Conservation (phyloP, 139 green algal genomes). For the Tetradesmus lagerheimii region DNA sequence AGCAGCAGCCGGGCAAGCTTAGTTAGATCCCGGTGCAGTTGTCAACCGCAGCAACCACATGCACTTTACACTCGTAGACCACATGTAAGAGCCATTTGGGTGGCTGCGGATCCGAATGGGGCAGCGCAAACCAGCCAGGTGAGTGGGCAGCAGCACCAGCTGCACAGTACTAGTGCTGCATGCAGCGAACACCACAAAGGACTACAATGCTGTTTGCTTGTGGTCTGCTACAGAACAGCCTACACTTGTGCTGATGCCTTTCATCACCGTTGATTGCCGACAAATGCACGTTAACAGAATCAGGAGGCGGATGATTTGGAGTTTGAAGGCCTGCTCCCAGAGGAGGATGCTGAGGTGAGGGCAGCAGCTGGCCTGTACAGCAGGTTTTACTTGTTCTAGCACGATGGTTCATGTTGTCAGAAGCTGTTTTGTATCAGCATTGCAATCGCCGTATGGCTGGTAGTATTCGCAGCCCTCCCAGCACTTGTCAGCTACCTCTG, state of each 20-base stretch:
- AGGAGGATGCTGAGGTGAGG: slow-evolving; percentile 57
- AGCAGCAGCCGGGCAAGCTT: not conserved
- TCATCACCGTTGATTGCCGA: too few relatives aligned
- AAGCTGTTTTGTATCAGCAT: too few relatives aligned
- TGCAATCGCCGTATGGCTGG: too few relatives aligned
- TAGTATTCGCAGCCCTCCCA: too few relatives aligned
- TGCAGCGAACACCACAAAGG: not conserved
- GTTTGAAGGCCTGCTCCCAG: slow-evolving; percentile 51
- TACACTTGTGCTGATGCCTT: too few relatives aligned
- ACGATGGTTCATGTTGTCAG: too few relatives aligned
- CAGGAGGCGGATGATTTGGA: not conserved
- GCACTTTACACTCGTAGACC: not conserved
- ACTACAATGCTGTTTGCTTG: not conserved
- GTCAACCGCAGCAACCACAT: not conserved
- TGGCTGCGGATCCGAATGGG: not conserved
- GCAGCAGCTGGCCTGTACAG: not conserved
- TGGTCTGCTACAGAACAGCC: not conserved
- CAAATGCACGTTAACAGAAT: not conserved
- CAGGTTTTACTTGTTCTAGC: too few relatives aligned
- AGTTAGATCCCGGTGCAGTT: not conserved
- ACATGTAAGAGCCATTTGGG: not conserved
- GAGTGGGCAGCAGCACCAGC: not conserved
- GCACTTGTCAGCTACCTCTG: too few relatives aligned
- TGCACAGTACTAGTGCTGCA: too few relatives aligned
- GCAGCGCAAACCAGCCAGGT: not conserved